Evolutionary conservation across 352 stramenopile species (phyloP).

Genomic region (Phytophthora europaea): DNA sequence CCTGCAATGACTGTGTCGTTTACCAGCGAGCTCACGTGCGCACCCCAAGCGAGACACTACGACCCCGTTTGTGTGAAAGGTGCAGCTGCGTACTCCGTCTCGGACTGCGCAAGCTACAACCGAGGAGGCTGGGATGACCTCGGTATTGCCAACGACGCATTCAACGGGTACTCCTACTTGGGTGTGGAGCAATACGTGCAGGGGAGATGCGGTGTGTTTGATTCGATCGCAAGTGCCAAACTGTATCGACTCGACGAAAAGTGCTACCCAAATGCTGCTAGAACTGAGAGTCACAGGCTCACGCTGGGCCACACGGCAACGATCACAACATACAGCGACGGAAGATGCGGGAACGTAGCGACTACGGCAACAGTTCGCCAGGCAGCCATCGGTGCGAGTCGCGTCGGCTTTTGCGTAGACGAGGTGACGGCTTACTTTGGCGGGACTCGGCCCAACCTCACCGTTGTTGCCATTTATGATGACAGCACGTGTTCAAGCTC

Average conservation of each 20-base stretch:
- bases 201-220: background rate
- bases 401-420: background rate
- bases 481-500: slow-evolving; percentile 13
- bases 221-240: background rate
- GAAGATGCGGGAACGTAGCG: background rate
- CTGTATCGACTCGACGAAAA: slow-evolving; percentile 14
- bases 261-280: slow-evolving; percentile 11
- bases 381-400: background rate
- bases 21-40: slow-evolving; percentile 6
- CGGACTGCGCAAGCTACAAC: slow-evolving; percentile 17
- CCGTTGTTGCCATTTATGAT: background rate
- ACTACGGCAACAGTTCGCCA: background rate
- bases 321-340: slow-evolving; percentile 12
- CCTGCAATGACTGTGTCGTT: slow-evolving; percentile 1
- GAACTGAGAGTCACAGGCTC: slow-evolving; percentile 4
- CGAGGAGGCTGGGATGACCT: slow-evolving; percentile 10
- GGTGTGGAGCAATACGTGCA: slow-evolving; percentile 11
- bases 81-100: slow-evolving; percentile 5
- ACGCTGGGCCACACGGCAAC: slow-evolving; percentile 2
- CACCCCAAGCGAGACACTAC: slow-evolving; percentile 2
- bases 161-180: slow-evolving; percentile 5
- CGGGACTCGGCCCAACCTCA: background rate
- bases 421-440: slow-evolving; percentile 13
- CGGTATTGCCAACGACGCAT: background rate
- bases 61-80: slow-evolving; percentile 3